Base-by-base conservation (phyloP, 1,284 basidiomycete species). In the Irpex sp. region DNA sequence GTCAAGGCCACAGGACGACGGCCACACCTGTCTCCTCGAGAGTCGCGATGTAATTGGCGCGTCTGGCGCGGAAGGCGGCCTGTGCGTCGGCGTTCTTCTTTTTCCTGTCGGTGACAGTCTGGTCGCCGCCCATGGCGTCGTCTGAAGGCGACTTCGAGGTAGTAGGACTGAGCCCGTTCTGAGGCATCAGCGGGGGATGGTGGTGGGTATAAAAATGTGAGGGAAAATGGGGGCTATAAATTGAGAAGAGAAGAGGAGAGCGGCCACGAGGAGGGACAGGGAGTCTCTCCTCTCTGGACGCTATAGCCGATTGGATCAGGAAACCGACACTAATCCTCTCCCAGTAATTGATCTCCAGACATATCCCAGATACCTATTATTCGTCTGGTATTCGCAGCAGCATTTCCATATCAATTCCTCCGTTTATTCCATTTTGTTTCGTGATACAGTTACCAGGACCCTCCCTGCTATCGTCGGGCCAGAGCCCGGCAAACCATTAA, bases 11-110 rank as follows among this genome's bases (percentile, higher is more conserved):
- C 58, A 67, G 65, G 54, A 65, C 66, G 61, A 56, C 35, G 61
- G 66, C 75, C 78, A 66, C 71, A 89, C 90, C 90, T 80, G 91
- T 92, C 75, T 92, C 91, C 74, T 93, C 92, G 67, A 93, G 83
- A n/a, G 90, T 93, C 55, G 89, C 85, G 72, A 93, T 93, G 74
- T 93, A 93, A 75, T 90, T 92, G 58, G 89, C 89, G 67, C 91
- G 82, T 70, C 91, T 80, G 50, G 83, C 84, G 69, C 85, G 78
- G 74, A 89, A 90, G 57, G 87, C 87, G 56, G 88, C 88, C 76
- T 91, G 88, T 1, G 87, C 88, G 72, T 91, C 89, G 53, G 90
- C 90, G 68, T 93, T 93, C 79, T 93, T 93, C 81, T 91, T 92
- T 78, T 92, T 92, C 68, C 90, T 80, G 68, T 90, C 79, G 46